These are phyloP conservation scores for Termitomyces sp. DNA, from an alignment of 768 basidiomycete genomes.

Conservation along the genomic window DNA sequence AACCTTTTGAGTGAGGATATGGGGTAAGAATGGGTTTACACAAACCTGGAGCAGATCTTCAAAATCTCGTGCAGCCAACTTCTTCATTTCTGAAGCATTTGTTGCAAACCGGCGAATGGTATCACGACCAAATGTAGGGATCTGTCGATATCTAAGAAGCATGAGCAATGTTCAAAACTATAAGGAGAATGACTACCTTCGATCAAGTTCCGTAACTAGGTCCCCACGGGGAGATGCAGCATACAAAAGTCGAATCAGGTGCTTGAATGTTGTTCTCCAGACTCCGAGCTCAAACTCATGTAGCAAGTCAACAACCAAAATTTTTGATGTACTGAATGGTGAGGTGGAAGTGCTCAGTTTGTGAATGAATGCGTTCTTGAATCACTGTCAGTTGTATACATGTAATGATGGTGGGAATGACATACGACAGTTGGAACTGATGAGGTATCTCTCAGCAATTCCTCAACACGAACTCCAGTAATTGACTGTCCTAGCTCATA, in stretches of 20 bases:
- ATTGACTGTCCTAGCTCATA: not conserved
- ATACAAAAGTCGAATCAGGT: conserved; percentile 35
- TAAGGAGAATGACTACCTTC: conserved; percentile 19
- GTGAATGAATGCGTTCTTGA: conserved; percentile 24
- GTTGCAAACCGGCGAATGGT: conserved; percentile 21
- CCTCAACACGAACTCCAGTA: conserved; percentile 20
- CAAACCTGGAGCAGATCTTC: conserved; percentile 22
- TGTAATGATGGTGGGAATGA: not conserved
- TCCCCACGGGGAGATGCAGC: conserved; percentile 20
- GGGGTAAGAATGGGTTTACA: not conserved
- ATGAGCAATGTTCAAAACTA: not conserved
- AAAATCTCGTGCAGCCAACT: conserved; percentile 23
- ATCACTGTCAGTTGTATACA: not conserved
- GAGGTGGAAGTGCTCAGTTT: conserved; percentile 13
- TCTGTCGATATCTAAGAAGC: conserved; percentile 1
- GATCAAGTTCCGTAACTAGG: conserved; percentile 28
- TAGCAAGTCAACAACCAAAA: conserved; percentile 34
- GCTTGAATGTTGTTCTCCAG: conserved; percentile 36
- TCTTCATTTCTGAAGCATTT: conserved; percentile 23
- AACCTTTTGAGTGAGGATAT: not conserved
- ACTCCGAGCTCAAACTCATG: conserved; percentile 42
- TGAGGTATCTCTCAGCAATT: conserved; percentile 23
- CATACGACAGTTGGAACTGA: conserved; percentile 28
- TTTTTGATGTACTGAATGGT: conserved; percentile 24
- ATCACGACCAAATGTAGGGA: no score